Conservation (phyloP, 768 basidiomycete species). For the Tulasnella sp. region DNA sequence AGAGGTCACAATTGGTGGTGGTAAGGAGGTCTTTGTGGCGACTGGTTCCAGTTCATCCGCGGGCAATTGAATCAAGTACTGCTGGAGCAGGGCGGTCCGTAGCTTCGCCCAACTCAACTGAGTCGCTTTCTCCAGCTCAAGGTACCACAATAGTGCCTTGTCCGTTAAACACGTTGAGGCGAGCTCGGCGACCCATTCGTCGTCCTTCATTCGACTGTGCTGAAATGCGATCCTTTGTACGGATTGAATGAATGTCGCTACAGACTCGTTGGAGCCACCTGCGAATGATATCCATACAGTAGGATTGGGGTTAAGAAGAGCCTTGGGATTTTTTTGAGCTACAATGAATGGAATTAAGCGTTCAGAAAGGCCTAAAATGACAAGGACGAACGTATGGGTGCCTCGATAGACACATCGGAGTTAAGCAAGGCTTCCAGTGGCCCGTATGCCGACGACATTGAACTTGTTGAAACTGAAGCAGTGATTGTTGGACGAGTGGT, state of each 20-base stretch:
- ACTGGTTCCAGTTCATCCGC: no score
- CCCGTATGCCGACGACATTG: background rate
- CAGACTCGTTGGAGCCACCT: conserved; percentile 10
- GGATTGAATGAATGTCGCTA: background rate
- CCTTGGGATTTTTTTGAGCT: no score
- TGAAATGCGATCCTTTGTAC: conserved; percentile 8
- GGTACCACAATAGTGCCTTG: background rate
- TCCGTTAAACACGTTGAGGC: conserved; percentile 7
- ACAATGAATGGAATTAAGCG: no score
- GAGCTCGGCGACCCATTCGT: background rate
- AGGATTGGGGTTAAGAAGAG: background rate
- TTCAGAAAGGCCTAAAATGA: background rate
- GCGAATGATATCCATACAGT: background rate
- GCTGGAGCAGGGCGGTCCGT: background rate
- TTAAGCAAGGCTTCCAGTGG: background rate
- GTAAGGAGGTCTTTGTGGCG: no score
- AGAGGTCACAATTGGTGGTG: no score
- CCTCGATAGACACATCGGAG: background rate
- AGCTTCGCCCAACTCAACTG: background rate
- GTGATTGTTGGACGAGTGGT: background rate
- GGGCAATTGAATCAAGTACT: background rate
- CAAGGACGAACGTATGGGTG: background rate
- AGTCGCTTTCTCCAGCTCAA: background rate
- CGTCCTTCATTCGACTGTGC: background rate
- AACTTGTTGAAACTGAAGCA: background rate